Percentiles rank a stretch among this genome's conserved stretches.
These are phyloP conservation scores for Brassica carinata DNA, from an alignment of 345 rosid genomes.

Conservation along the genomic window DNA sequence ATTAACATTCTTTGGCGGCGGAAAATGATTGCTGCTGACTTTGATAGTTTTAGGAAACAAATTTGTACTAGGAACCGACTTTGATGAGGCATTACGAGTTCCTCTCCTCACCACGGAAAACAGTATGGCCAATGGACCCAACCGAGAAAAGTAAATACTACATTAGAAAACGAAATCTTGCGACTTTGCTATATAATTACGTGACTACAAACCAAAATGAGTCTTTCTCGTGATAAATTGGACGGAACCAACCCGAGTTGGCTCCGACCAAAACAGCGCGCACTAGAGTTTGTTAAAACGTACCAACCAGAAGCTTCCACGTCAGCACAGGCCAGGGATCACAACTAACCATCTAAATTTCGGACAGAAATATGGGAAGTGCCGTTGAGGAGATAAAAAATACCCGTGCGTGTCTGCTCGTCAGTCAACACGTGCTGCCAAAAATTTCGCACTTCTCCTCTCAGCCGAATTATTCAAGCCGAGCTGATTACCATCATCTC, in stretches of 20 bases:
- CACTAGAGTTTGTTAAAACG: neutral
- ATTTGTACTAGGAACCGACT: neutral
- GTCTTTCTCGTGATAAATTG: neutral
- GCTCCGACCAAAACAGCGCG: neutral
- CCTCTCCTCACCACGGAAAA: neutral
- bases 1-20: neutral
- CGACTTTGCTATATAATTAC: neutral
- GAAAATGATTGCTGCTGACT: neutral
- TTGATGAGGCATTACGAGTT: neutral
- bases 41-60: neutral
- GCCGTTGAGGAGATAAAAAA: neutral
- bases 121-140: neutral
- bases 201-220: neutral
- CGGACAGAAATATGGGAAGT: neutral
- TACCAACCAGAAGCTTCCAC: slow-evolving; percentile 20
- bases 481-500: neutral
- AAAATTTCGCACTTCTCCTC: neutral
- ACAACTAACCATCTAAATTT: slow-evolving; percentile 1
- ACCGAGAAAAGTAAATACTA: neutral
- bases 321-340: neutral
- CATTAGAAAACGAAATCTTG: neutral
- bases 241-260: slow-evolving; percentile 1
- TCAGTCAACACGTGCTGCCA: slow-evolving; percentile 18
- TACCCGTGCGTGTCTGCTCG: slow-evolving; percentile 9
- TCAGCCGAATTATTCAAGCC: slow-evolving; percentile 18